These are phyloP conservation scores for Tolypocladium inflatum DNA, from an alignment of 2,329 filamentous ascomycete species.

Conservation along the genomic window DNA sequence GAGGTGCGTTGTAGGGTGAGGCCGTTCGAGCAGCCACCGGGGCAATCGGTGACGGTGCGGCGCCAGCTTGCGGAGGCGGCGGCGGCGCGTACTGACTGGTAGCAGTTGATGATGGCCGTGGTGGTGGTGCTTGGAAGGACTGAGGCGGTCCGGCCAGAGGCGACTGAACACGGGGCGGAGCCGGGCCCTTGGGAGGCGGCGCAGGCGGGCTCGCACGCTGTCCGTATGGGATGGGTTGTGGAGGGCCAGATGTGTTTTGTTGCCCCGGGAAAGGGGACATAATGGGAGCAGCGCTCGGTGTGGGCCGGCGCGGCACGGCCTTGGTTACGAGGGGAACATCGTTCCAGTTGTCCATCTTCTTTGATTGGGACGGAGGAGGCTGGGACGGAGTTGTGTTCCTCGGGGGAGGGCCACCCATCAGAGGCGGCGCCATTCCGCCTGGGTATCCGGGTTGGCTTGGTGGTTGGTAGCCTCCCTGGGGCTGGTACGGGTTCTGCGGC, in stretches of 20 bases:
- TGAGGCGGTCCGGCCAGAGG: constrained; percentile 46
- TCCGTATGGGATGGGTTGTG: constrained; percentile 48
- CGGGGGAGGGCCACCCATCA: constrained; percentile 26
- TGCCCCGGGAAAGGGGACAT: constrained; percentile 69
- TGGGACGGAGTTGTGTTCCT: constrained; percentile 59
- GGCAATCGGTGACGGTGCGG: constrained; percentile 46
- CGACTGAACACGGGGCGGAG: constrained; percentile 61
- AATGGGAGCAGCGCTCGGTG: constrained; percentile 60
- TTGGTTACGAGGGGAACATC: constrained; percentile 84
- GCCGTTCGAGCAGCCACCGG: constrained; percentile 61
- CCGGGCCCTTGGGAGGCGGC: constrained; percentile 74
- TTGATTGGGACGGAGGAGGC: constrained; percentile 58
- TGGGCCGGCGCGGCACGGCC: constrained; percentile 61
- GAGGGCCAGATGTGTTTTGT: constrained; percentile 44
- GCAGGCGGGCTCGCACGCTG: constrained; percentile 63
- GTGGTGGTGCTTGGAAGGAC: constrained; percentile 45
- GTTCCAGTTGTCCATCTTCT: constrained; percentile 80
- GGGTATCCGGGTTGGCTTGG: constrained; percentile 30
- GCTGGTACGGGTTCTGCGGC: constrained; percentile 26
- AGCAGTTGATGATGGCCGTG: constrained; percentile 53
- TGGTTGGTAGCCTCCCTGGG: constrained; percentile 40
- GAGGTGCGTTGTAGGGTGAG: constrained; percentile 81
- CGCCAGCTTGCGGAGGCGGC: constrained; percentile 47
- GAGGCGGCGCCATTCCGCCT: constrained; percentile 22
- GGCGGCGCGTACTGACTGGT: constrained; percentile 42